Evolutionary conservation across 75 land plant species (phyloP).

Genomic region (Sequoiadendron giganteum): DNA sequence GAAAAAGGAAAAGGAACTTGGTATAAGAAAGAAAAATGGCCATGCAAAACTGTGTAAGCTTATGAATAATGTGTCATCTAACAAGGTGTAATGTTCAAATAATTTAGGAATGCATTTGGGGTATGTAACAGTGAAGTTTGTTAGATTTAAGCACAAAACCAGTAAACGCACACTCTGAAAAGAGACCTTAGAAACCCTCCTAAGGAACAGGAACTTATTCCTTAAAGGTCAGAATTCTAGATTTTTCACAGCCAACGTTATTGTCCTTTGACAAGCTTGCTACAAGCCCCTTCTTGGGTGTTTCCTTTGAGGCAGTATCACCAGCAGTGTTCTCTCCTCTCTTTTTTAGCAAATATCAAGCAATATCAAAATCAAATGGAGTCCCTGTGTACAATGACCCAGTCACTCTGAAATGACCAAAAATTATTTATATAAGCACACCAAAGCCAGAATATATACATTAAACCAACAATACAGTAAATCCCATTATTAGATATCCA

Average conservation of each 20-base stretch:
- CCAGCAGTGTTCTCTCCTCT: conserved; percentile 14
- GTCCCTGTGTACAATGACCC: conserved; percentile 59
- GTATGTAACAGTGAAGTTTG: conserved; percentile 28
- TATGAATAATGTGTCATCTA: no score
- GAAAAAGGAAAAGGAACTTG: no score
- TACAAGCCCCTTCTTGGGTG: conserved; percentile 44
- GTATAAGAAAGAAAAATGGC: no score
- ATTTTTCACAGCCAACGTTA: conserved; percentile 6
- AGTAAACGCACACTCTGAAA: conserved; percentile 16
- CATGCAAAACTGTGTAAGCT: no score
- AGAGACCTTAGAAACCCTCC: conserved; percentile 18
- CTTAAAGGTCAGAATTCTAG: conserved; percentile 58
- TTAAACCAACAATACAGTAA: background rate
- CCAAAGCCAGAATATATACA: background rate
- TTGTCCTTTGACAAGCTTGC: conserved; percentile 32
- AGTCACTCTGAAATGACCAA: background rate
- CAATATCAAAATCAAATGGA: conserved; percentile 62
- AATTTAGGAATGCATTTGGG: conserved; percentile 5
- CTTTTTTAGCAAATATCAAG: conserved; percentile 37
- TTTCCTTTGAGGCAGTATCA: conserved; percentile 29
- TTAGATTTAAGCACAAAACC: conserved; percentile 12
- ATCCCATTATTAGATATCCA: background rate
- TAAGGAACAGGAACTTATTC: conserved; percentile 42
- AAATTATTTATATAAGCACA: background rate
- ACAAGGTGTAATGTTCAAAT: no score